Evolutionary conservation across 2,329 filamentous ascomycete genomes (phyloP).

Genomic region (Aspergillus felis): DNA sequence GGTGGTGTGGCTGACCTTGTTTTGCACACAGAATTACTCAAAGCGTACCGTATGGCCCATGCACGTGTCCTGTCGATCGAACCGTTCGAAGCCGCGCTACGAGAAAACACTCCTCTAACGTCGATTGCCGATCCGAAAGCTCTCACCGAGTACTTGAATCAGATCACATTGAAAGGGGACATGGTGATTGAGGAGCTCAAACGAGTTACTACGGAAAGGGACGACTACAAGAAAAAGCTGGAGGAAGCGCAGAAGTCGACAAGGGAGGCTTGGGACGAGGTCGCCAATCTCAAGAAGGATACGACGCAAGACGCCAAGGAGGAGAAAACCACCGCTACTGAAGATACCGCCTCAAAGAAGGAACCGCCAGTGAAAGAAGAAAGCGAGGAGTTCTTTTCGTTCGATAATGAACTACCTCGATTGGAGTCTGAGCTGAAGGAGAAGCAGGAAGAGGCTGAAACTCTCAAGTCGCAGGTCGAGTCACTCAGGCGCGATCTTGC

Average conservation of each 20-base stretch:
- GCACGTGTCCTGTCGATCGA: constrained; percentile 82
- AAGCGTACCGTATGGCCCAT: constrained; percentile 89
- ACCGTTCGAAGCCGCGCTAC: constrained; percentile 84
- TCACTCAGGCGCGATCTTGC: constrained; percentile 67
- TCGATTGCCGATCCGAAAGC: constrained; percentile 82
- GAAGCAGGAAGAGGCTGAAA: constrained; percentile 66
- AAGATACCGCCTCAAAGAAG: constrained; percentile 8
- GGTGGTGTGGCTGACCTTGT: not conserved
- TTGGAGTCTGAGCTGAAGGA: constrained; percentile 71
- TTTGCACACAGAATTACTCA: constrained; percentile 66
- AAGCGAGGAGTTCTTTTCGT: constrained; percentile 82
- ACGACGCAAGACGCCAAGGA: constrained; percentile 19
- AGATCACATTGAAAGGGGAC: constrained; percentile 78
- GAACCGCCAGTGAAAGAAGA: constrained; percentile 26
- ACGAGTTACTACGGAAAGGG: constrained; percentile 75
- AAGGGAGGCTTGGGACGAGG: constrained; percentile 60
- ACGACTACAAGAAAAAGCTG: constrained; percentile 71
- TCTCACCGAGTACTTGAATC: constrained; percentile 83
- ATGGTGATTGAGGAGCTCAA: constrained; percentile 95
- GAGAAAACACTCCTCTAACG: constrained; percentile 86
- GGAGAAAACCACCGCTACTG: not conserved
- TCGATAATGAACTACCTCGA: constrained; percentile 79
- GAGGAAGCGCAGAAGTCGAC: constrained; percentile 64
- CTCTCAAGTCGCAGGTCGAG: constrained; percentile 65
- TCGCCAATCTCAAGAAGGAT: constrained; percentile 51